A percentile compares a stretch with the other conserved stretches of the same genome.
Conservation (phyloP, 441 rosid genomes). For the Syzygium syzygioides region DNA sequence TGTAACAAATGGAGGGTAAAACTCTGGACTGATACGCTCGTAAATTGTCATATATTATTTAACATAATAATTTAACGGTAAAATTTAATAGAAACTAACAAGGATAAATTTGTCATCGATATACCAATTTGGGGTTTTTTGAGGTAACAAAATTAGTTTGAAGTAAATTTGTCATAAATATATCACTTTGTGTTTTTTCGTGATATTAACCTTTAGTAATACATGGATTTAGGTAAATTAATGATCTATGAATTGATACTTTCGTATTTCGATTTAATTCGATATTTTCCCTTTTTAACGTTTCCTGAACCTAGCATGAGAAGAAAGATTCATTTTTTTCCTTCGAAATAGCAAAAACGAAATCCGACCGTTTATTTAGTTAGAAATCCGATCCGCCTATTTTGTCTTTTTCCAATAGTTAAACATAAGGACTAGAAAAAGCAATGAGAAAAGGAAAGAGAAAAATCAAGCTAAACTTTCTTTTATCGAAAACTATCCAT, state of each 20-base stretch:
- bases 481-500: neutral
- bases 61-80: too few relatives aligned
- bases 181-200: too few relatives aligned
- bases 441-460: neutral
- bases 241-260: neutral
- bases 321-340: neutral
- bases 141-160: too few relatives aligned
- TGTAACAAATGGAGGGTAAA: too few relatives aligned
- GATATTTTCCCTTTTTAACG: neutral
- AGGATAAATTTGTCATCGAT: too few relatives aligned
- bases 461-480: neutral
- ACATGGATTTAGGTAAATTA: neutral
- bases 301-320: neutral
- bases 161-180: too few relatives aligned
- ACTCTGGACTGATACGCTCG: rapidly evolving
- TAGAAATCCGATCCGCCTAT: neutral
- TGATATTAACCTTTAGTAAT: too few relatives aligned
- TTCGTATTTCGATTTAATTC: neutral
- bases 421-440: neutral
- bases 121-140: too few relatives aligned
- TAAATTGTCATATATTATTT: too few relatives aligned
- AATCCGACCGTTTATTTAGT: neutral
- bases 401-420: neutral
- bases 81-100: too few relatives aligned
- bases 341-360: neutral